Evolutionary conservation across 2,329 filamentous ascomycete genomes (phyloP).

Genomic region (Celoporthe dispersa): DNA sequence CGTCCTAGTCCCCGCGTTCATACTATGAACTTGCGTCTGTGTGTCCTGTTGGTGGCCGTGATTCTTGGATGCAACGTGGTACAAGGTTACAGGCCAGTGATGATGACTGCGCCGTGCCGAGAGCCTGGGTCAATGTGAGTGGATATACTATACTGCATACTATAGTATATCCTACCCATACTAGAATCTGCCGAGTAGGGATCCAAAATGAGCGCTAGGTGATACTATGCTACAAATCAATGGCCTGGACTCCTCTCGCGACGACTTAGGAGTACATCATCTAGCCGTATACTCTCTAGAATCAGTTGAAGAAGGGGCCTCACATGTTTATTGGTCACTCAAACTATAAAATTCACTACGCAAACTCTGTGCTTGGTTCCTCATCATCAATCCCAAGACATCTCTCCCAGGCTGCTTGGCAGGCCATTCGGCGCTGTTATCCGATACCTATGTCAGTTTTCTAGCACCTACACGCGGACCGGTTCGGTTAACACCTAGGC

Average conservation of each 20-base stretch:
- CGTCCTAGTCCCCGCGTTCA: neutral
- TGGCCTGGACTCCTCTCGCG: neutral
- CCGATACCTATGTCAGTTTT: neutral
- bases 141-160: neutral
- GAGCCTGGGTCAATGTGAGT: neutral
- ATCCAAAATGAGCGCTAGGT: too few relatives aligned
- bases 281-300: neutral
- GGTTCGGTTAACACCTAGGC: too few relatives aligned
- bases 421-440: neutral
- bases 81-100: neutral
- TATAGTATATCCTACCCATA: too few relatives aligned
- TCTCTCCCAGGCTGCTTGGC: neutral
- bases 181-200: neutral
- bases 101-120: neutral
- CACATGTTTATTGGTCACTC: neutral
- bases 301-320: neutral
- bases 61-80: slow-evolving; percentile 8
- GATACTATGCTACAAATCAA: too few relatives aligned
- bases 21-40: too few relatives aligned
- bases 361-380: neutral
- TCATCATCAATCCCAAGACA: neutral
- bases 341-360: neutral
- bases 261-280: neutral
- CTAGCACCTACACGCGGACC: neutral
- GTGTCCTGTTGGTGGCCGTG: neutral